phyloP scores from a whole-genome alignment of 2,329 filamentous ascomycete genomes.

The Stemphylium lycopersici region DNA sequence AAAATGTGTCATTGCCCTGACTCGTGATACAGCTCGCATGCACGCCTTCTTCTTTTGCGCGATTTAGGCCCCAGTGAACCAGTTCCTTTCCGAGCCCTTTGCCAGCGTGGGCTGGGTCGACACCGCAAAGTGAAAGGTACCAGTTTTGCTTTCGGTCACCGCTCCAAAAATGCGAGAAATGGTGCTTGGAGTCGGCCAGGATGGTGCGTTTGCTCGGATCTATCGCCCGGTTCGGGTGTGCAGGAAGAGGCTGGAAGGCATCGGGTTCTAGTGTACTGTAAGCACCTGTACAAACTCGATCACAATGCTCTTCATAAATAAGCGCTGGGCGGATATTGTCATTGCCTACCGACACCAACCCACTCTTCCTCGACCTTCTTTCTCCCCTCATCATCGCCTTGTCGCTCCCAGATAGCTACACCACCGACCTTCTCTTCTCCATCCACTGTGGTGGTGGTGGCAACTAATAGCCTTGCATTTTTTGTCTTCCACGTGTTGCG shows the following conservation, averaged over 20 bases:
- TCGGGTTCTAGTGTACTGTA: neutral
- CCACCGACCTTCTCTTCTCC: conserved; percentile 23
- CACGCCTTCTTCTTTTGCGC: conserved; percentile 47
- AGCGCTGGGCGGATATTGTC: neutral
- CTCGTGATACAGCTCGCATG: conserved; percentile 50
- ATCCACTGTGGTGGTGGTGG: conserved; percentile 5
- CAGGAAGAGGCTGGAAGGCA: conserved; percentile 10
- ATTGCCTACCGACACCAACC: conserved; percentile 20
- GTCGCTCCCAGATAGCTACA: conserved; percentile 30
- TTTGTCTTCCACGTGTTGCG: conserved; percentile 23
- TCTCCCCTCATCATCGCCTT: conserved; percentile 25
- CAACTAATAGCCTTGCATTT: conserved; percentile 18
- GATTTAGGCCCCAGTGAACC: conserved; percentile 52
- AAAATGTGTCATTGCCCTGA: conserved; percentile 51
- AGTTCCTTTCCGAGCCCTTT: conserved; percentile 47
- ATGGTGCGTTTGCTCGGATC: conserved; percentile 24
- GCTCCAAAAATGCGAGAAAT: conserved; percentile 27
- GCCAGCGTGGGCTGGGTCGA: conserved; percentile 51
- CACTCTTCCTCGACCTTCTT: conserved; percentile 17
- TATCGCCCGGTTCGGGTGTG: conserved; percentile 28
- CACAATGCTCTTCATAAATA: neutral
- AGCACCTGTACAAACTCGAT: neutral
- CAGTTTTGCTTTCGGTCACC: conserved; percentile 42
- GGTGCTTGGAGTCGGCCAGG: conserved; percentile 16
- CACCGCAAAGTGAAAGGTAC: conserved; percentile 49